Base-by-base conservation (phyloP, 805 yeast genomes). In the Blastobotrys peoriensis region DNA sequence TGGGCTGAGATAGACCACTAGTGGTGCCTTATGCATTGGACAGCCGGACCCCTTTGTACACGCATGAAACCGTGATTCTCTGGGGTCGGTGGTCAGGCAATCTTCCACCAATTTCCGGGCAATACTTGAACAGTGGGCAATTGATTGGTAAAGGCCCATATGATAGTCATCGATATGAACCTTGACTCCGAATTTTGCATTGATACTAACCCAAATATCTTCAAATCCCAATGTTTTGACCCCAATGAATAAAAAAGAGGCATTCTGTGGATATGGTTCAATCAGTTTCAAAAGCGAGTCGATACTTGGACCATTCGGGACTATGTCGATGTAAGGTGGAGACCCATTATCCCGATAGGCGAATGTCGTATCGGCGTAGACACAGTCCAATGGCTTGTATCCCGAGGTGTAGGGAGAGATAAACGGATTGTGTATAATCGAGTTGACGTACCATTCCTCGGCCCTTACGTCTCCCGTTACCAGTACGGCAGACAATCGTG, bases 401-500 rank as follows among this genome's bases (percentile, higher is more conserved):
- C 69, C 67, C 2, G 54, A 44, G 5, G 60, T 53, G 47, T 67
- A 79, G 0, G 79, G 78, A 15, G 66, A 52, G 9, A 79, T 50
- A 3, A 53, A 48, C 1, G 74, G 72, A 40, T 70, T 68, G 22
- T 62, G 64, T 1, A 49, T 47, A n/a, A 72, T 53, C 9, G 62
- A 45, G 15, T 68, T 62, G 1, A 69, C 57, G 72, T 78, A 76
- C 76, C 78, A 74, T 1, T 49, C 38, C 54, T 79, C 83, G 4
- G 80, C 80, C 21, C 82, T 61, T 6, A 76, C 44, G 53, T 79
- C 84, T 2, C 83, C 84, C 0, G 83, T 78, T 23, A 69, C 63
- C 5, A 79, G 61, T 1, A 78, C 70, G 0, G 75, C 56, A 6
- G 47, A 45, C 10, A 41, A 33, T 13, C 20, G 19, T 3, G 16